These are phyloP conservation scores for Penicillium pancosmium DNA, from an alignment of 495 filamentous ascomycete species.

Conservation along the genomic window DNA sequence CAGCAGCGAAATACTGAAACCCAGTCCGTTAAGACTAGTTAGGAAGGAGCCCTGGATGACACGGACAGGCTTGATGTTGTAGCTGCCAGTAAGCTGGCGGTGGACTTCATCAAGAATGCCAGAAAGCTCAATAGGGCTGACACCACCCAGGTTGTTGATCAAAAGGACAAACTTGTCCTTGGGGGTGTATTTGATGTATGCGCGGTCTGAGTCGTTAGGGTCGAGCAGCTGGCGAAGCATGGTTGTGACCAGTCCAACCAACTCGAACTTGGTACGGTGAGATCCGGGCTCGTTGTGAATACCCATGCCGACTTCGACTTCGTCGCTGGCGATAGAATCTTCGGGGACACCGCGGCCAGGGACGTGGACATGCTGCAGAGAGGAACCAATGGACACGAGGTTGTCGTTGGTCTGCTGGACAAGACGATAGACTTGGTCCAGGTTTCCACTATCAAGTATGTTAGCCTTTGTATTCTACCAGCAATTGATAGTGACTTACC, in stretches of 20 bases:
- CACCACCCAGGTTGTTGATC: slow-evolving; percentile 93
- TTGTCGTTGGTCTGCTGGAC: slow-evolving; percentile 75
- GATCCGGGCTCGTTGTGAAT: slow-evolving; percentile 97
- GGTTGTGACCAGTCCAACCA: slow-evolving; percentile 70
- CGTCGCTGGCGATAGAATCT: slow-evolving; percentile 63
- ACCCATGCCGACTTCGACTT: slow-evolving; percentile 97
- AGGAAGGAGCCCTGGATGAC: slow-evolving; percentile 62
- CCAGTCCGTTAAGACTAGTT: slow-evolving; percentile 90
- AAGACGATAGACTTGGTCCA: slow-evolving; percentile 70
- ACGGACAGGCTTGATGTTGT: slow-evolving; percentile 72
- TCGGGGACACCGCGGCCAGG: slow-evolving; percentile 67
- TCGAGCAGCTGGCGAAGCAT: slow-evolving; percentile 87
- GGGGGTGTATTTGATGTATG: slow-evolving; percentile 68
- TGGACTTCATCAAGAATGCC: slow-evolving; percentile 88
- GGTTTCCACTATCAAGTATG: slow-evolving; percentile 32
- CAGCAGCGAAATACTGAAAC: slow-evolving; percentile 86
- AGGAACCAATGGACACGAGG: slow-evolving; percentile 83
- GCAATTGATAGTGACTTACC: slow-evolving; percentile 38
- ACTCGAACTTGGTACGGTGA: slow-evolving; percentile 64
- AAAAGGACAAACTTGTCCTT: slow-evolving; percentile 71
- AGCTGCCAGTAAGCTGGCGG: slow-evolving; percentile 69
- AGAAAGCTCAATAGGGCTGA: slow-evolving; percentile 84
- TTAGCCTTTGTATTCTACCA: not conserved
- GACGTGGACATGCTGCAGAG: slow-evolving; percentile 88
- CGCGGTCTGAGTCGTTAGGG: slow-evolving; percentile 74